Conservation (phyloP, 129 eudicot species). For the Ambrosia artemisiifolia region DNA sequence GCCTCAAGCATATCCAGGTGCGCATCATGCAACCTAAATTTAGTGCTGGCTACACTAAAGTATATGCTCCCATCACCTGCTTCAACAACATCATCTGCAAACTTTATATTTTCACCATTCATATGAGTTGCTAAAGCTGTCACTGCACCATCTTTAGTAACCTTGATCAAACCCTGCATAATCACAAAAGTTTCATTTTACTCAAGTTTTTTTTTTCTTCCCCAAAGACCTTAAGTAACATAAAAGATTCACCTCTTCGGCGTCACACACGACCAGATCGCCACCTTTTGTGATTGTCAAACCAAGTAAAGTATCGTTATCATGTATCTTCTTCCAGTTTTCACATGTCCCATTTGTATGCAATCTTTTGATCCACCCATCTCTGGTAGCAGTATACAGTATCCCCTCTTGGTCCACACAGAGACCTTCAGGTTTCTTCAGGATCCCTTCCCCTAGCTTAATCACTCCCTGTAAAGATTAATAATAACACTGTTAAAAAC, state of each 20-base stretch:
- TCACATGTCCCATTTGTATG: conserved; percentile 69
- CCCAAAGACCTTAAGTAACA: background rate
- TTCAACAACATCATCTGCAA: conserved; percentile 79
- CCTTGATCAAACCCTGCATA: conserved; percentile 69
- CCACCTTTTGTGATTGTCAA: conserved; percentile 40
- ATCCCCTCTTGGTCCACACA: conserved; percentile 32
- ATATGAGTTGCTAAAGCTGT: conserved; percentile 58
- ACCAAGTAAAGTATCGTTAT: conserved; percentile 53
- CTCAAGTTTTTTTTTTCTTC: background rate
- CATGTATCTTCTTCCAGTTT: conserved; percentile 48
- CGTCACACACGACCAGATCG: conserved; percentile 59
- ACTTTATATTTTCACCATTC: conserved; percentile 54
- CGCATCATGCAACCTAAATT: conserved; percentile 56
- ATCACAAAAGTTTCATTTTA: background rate
- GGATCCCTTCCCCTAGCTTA: background rate
- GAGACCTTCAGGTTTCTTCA: background rate
- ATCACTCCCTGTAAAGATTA: background rate
- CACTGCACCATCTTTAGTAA: conserved; percentile 54
- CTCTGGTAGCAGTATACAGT: conserved; percentile 75
- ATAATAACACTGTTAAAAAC: background rate
- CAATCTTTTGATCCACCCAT: conserved; percentile 79
- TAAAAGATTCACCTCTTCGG: conserved; percentile 36
- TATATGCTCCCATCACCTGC: conserved; percentile 71
- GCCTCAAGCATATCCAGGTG: conserved; percentile 65
- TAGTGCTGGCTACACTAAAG: conserved; percentile 73